Base-by-base conservation (phyloP, 1,284 basidiomycete species). In the Chalciporus sp. region DNA sequence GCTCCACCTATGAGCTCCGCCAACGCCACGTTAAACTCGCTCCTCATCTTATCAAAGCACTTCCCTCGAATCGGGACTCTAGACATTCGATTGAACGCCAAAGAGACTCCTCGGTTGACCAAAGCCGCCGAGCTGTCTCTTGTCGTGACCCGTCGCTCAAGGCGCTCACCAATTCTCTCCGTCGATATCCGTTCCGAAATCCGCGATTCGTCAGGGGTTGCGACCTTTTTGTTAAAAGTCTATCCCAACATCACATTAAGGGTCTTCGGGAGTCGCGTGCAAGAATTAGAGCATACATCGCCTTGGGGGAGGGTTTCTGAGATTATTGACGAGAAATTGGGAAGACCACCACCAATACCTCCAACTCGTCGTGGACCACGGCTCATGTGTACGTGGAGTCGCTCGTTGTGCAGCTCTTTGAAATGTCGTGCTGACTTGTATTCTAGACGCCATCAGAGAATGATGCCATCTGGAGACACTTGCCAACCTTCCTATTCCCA, bases 181-280 rank as follows among this genome's bases (percentile, higher is more conserved):
- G 53, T 62, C 7, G 61, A 62, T 46, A 7, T 51, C 17, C 55
- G 55, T n/a, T 62, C 63, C 7, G 61, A 64, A 3, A 45, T 62
- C 29, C 63, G 63, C 27, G 61, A 66, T 35, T 59, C 61, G 4
- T 20, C 52, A 0, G 47, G 47, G 4, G 59, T 62, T 14, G 56
- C 64, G 4, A 41, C 53, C 1, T 64, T 66, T 42, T 56, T 64
- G 26, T 40, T 64, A 51, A 37, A 17, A 41, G 53, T 31, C 0
- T 62, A 20, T 51, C 59, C 55, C 0, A 59, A 56, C 7, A 37
- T 66, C 9, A 16, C 42, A 3, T 56, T 62, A 14, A n/a, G 47
- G 7, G 39, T 62, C 1, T 35, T 40, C 0, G 49, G 59, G 6
- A 47, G 48, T 0, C 42, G 27, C 14, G 58, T 61, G 53, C 47